A percentile compares a stretch with the other conserved stretches of the same genome.
Evolutionary conservation across 331 rosid species (phyloP).

Genomic region (Spiraea crenata): DNA sequence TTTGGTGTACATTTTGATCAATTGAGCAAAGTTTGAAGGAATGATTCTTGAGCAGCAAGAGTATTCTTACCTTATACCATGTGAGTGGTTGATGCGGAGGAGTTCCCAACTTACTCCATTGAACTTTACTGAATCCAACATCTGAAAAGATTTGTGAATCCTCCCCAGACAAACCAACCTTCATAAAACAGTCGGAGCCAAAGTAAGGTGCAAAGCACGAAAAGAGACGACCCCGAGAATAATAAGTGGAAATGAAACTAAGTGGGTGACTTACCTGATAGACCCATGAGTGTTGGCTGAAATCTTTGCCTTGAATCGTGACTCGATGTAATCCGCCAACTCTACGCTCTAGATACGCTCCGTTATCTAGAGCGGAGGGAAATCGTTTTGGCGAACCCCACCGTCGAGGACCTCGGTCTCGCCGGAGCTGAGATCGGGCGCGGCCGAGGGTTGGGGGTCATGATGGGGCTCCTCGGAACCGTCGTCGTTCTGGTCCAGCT

Average conservation of each 20-base stretch:
- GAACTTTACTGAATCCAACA: too few species aligned
- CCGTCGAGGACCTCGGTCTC: conserved; percentile 77
- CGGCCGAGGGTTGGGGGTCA: conserved; percentile 31
- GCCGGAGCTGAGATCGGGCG: conserved; percentile 39
- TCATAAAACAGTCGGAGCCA: too few species aligned
- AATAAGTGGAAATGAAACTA: too few species aligned
- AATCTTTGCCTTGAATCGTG: conserved; percentile 44
- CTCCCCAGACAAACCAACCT: conserved; percentile 86
- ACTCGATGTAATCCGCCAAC: conserved; percentile 51
- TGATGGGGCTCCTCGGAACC: conserved; percentile 64
- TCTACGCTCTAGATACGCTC: conserved; percentile 72
- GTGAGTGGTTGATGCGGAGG: too few species aligned
- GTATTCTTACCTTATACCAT: conserved; percentile 72
- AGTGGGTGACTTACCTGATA: conserved; percentile 71
- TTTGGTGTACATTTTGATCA: background rate
- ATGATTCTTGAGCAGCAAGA: too few species aligned
- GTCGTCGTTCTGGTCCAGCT: conserved; percentile 42
- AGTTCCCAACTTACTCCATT: too few species aligned
- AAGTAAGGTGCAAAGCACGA: too few species aligned
- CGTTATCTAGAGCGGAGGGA: conserved; percentile 70
- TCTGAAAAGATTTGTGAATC: conserved; percentile 45
- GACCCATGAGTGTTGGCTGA: conserved; percentile 53
- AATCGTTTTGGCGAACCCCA: conserved; percentile 59
- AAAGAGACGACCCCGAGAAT: too few species aligned
- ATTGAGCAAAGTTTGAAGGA: background rate